phyloP scores from a whole-genome alignment of 495 filamentous ascomycete species.

The Penicillium manginii region DNA sequence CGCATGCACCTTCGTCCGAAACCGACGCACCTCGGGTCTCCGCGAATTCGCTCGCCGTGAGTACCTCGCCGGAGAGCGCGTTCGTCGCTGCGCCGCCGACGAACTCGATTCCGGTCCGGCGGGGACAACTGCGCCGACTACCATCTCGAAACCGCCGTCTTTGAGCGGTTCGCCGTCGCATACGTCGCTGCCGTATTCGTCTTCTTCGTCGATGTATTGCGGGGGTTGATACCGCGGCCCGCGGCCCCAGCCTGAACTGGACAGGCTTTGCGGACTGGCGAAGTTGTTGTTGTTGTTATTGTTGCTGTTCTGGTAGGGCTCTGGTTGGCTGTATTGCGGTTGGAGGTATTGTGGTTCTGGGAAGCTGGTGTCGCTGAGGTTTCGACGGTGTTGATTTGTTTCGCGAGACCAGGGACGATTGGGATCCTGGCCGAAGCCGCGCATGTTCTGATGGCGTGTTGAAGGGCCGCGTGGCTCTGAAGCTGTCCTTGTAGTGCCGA shows the following conservation, averaged over 20 bases:
- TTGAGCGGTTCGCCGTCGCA: constrained; percentile 64
- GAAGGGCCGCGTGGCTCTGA: constrained; percentile 56
- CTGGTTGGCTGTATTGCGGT: constrained; percentile 1
- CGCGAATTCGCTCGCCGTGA: constrained; percentile 37
- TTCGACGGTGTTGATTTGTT: constrained; percentile 32
- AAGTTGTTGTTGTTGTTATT: constrained; percentile 57
- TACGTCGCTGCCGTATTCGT: constrained; percentile 67
- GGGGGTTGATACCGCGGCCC: constrained; percentile 46
- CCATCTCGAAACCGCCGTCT: constrained; percentile 84
- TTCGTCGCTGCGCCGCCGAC: constrained; percentile 19
- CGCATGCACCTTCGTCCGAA: constrained; percentile 87
- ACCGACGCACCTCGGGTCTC: constrained; percentile 55
- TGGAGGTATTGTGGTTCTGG: constrained; percentile 10
- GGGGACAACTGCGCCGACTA: constrained; percentile 38
- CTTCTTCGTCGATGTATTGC: constrained; percentile 73
- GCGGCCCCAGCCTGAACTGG: constrained; percentile 38
- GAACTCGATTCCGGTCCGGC: neutral
- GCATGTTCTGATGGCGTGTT: constrained; percentile 28
- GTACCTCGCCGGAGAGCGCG: constrained; percentile 34
- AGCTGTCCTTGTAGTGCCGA: constrained; percentile 57
- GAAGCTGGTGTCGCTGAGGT: constrained; percentile 36
- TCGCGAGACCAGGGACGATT: constrained; percentile 25
- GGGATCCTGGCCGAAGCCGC: constrained; percentile 26
- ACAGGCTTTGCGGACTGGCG: constrained; percentile 29
- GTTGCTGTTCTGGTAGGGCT: neutral